phyloP scores from a whole-genome alignment of 2,329 filamentous ascomycete genomes.

The Didymella sp. region DNA sequence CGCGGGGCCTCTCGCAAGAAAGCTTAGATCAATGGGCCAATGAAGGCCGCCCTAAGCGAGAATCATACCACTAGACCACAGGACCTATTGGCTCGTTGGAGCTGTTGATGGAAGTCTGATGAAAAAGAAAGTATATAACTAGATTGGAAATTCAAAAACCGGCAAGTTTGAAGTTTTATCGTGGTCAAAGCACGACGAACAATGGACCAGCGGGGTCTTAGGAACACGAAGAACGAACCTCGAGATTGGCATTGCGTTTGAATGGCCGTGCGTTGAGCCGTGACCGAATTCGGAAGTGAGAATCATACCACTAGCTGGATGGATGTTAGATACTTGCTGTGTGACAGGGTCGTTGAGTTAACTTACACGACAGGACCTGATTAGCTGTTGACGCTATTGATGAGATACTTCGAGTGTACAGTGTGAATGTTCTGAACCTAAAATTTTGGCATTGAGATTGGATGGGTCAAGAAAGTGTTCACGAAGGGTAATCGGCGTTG shows the following conservation, averaged over 20 bases:
- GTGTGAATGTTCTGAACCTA: neutral
- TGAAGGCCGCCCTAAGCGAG: conserved; percentile 71
- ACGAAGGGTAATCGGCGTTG: no score
- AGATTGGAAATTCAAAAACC: neutral
- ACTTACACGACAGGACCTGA: no score
- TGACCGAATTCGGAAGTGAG: neutral
- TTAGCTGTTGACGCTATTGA: neutral
- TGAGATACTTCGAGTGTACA: neutral
- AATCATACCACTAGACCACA: conserved; percentile 66
- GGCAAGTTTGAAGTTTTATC: no score
- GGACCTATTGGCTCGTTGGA: neutral
- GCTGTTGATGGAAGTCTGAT: neutral
- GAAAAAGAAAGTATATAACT: neutral
- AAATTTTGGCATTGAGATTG: neutral
- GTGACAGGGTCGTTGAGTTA: no score
- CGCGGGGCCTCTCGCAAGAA: conserved; percentile 38
- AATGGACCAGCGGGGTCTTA: no score
- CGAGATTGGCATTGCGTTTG: neutral
- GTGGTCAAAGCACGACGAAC: no score
- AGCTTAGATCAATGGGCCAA: conserved; percentile 39
- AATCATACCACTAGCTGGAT: no score
- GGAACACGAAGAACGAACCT: neutral
- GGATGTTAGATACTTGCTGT: no score
- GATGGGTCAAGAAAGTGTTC: no score
- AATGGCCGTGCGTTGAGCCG: neutral